A percentile compares a stretch with the other conserved stretches of the same genome.
Evolutionary conservation across 2,329 filamentous ascomycete genomes (phyloP).

Genomic region (Talaromyces verruculosus): DNA sequence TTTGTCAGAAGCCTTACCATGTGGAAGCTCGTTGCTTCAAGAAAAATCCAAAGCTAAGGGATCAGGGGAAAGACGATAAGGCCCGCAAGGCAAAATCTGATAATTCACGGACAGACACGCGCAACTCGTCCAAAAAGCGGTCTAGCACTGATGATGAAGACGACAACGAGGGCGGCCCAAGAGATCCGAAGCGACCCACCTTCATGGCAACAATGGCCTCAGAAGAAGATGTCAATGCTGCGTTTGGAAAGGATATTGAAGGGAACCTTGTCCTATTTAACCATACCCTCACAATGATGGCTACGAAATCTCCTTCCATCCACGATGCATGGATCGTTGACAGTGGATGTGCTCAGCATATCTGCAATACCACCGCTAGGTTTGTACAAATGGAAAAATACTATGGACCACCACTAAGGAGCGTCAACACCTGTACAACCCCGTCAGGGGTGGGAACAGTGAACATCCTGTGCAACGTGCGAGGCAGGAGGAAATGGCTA

Average conservation of each 20-base stretch:
- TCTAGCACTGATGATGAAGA: too few species aligned
- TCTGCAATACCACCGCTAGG: background rate
- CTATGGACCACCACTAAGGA: background rate
- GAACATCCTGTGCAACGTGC: conserved; percentile 1
- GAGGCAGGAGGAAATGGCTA: background rate
- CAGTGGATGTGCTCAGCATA: background rate
- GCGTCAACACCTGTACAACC: background rate
- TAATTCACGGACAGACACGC: too few species aligned
- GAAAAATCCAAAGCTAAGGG: too few species aligned
- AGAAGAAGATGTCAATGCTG: background rate
- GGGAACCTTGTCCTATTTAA: background rate
- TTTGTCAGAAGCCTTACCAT: too few species aligned
- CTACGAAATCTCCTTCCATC: background rate
- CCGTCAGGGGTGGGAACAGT: background rate
- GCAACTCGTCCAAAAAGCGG: too few species aligned
- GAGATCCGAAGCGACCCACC: too few species aligned
- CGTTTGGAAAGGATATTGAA: background rate
- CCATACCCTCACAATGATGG: background rate
- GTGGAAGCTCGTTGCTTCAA: too few species aligned
- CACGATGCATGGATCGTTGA: background rate
- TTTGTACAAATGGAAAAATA: background rate
- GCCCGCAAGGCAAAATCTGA: too few species aligned
- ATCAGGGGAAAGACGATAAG: too few species aligned
- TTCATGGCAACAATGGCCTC: background rate
- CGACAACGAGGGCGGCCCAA: too few species aligned